A percentile compares a stretch with the other conserved stretches of the same genome.
Evolutionary conservation across 768 basidiomycete genomes (phyloP).

Genomic region (Rhizopogon rudus): DNA sequence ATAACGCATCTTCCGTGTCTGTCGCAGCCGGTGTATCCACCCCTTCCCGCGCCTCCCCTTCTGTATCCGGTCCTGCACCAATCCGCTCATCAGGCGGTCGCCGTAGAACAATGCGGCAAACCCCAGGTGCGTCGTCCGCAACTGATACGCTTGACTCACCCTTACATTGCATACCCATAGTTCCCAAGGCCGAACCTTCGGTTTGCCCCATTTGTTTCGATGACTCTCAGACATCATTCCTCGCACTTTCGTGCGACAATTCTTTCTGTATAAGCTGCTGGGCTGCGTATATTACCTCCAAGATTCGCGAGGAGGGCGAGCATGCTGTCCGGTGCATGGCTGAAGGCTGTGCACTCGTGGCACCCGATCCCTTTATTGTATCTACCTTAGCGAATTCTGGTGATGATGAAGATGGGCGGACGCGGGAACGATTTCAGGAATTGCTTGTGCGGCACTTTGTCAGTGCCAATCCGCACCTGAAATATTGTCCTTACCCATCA

Average conservation of each 20-base stretch:
- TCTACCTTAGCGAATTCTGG: conserved; percentile 37
- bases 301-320: conserved; percentile 82
- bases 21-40: conserved; percentile 68
- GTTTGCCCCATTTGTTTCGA: conserved; percentile 94
- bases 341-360: conserved; percentile 63
- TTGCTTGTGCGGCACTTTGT: conserved; percentile 90
- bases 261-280: conserved; percentile 82
- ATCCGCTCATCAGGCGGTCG: conserved; percentile 27
- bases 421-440: conserved; percentile 73
- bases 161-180: conserved; percentile 10
- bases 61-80: conserved; percentile 23
- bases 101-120: conserved; percentile 26
- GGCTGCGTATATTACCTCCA: conserved; percentile 71
- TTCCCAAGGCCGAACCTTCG: conserved; percentile 47
- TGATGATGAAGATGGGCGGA: conserved; percentile 38
- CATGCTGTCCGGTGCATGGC: conserved; percentile 75
- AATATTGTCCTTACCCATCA: conserved; percentile 93
- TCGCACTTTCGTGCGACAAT: conserved; percentile 80
- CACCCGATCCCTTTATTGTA: conserved; percentile 58
- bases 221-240: conserved; percentile 62
- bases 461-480: conserved; percentile 71
- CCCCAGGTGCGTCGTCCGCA: conserved; percentile 14
- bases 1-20: conserved; percentile 69
- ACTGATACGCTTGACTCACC: not conserved
- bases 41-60: conserved; percentile 16